phyloP scores from a whole-genome alignment of 2,329 filamentous ascomycete species.

The Penicillium olsonii region DNA sequence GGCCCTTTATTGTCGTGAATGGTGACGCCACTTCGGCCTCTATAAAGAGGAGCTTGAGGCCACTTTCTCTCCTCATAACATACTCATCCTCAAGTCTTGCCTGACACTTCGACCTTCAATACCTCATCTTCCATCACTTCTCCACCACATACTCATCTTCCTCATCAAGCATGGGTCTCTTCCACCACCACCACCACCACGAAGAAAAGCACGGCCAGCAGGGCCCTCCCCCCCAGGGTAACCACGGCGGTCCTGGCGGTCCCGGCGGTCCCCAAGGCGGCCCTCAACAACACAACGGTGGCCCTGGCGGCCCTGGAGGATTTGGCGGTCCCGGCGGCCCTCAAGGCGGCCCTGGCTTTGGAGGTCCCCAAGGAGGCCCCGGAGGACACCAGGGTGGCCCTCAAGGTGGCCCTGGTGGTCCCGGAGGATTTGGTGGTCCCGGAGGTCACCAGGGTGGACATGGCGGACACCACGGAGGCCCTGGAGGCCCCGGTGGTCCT shows the following conservation, averaged over 20 bases:
- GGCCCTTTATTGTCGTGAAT: neutral
- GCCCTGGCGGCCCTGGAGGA: neutral
- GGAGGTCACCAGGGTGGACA: neutral
- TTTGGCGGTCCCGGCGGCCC: neutral
- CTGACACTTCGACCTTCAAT: neutral
- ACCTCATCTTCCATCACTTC: neutral
- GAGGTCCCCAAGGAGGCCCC: neutral
- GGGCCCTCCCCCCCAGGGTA: neutral
- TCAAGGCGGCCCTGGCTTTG: neutral
- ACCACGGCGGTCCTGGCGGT: neutral
- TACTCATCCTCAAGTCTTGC: neutral
- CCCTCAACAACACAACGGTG: neutral
- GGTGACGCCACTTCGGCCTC: neutral
- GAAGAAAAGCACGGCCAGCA: neutral
- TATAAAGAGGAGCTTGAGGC: neutral
- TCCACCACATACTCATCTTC: neutral
- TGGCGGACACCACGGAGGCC: neutral
- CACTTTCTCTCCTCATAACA: neutral
- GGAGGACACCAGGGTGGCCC: neutral
- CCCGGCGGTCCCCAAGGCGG: neutral
- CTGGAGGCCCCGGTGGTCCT: neutral
- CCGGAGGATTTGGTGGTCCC: neutral
- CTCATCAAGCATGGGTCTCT: slow-evolving; percentile 2
- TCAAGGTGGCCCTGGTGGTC: neutral
- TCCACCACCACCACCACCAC: slow-evolving; percentile 7